These are phyloP conservation scores for Coemansia nantahalensis DNA, from an alignment of 192 early-diverging fungal species.

Conservation along the genomic window DNA sequence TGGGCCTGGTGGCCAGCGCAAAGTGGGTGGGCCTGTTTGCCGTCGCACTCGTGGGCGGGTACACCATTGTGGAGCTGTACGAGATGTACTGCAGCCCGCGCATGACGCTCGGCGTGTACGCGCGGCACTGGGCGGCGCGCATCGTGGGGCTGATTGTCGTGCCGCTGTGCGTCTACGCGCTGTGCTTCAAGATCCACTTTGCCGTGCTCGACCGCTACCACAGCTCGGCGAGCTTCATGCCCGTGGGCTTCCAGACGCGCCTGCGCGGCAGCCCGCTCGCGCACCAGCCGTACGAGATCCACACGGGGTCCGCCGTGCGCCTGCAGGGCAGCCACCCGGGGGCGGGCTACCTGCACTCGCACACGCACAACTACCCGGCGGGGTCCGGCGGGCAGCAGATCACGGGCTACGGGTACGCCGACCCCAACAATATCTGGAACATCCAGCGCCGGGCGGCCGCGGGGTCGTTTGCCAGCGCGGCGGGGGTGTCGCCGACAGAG, in stretches of 20 bases:
- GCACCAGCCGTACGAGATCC: constrained; percentile 44
- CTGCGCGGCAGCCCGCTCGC: constrained; percentile 38
- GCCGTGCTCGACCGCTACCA: constrained; percentile 65
- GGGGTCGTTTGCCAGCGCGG: constrained; percentile 12
- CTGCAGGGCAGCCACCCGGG: constrained; percentile 31
- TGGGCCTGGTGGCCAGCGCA: constrained; percentile 81
- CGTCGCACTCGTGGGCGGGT: constrained; percentile 62
- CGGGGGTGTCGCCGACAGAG: background rate
- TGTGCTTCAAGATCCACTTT: constrained; percentile 87
- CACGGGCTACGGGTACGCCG: constrained; percentile 77
- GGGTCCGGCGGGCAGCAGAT: constrained; percentile 77
- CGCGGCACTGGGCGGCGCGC: constrained; percentile 82
- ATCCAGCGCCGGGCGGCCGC: constrained; percentile 41
- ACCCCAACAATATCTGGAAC: constrained; percentile 83
- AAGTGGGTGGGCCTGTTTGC: constrained; percentile 98
- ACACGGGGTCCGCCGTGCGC: constrained; percentile 37
- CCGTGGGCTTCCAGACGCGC: constrained; percentile 41
- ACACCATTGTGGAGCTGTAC: constrained; percentile 39
- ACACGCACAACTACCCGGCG: constrained; percentile 62
- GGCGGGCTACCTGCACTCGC: constrained; percentile 55
- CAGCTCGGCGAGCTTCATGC: constrained; percentile 51
- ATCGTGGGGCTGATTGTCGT: constrained; percentile 75
- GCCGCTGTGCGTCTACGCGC: constrained; percentile 77
- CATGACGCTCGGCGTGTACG: constrained; percentile 61
- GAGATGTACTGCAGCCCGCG: constrained; percentile 47